phyloP scores from a whole-genome alignment of 805 yeast genomes.

The Lipomyces mesembrius region DNA sequence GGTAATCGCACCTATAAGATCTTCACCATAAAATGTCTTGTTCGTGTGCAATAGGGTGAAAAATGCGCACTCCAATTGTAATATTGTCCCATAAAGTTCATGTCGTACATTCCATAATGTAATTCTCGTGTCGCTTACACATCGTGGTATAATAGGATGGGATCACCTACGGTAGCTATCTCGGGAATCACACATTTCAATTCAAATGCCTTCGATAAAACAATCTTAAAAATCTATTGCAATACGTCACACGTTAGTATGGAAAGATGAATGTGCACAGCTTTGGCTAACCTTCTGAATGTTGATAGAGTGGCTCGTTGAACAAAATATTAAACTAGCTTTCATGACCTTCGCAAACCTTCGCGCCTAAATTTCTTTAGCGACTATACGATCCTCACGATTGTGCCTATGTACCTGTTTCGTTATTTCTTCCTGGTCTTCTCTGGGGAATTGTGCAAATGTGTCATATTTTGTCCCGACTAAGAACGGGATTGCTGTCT shows the following conservation, averaged over 20 bases:
- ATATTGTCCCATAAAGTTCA: neutral
- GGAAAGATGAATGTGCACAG: neutral
- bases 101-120: neutral
- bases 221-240: slow-evolving; percentile 73
- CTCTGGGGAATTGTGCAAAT: slow-evolving; percentile 75
- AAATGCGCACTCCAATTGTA: neutral
- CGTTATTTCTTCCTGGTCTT: slow-evolving; percentile 83
- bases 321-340: slow-evolving; percentile 81
- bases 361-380: slow-evolving; percentile 53
- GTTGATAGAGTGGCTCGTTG: slow-evolving; percentile 89
- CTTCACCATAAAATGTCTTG: neutral
- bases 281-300: slow-evolving; percentile 62
- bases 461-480: slow-evolving; percentile 93
- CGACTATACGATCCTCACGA: neutral
- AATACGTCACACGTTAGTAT: neutral
- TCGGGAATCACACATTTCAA: slow-evolving; percentile 82
- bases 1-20: neutral
- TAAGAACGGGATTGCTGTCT: slow-evolving; percentile 83
- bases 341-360: slow-evolving; percentile 88
- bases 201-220: slow-evolving; percentile 89
- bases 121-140: slow-evolving; percentile 4
- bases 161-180: slow-evolving; percentile 86
- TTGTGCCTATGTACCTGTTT: slow-evolving; percentile 49
- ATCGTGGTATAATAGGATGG: slow-evolving; percentile 68
- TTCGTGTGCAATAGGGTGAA: neutral